Evolutionary conservation across 192 early-diverging fungal species (phyloP), one percentile per base, ranked within the genome.

Genomic region (Lunasporangiospora selenospora): DNA sequence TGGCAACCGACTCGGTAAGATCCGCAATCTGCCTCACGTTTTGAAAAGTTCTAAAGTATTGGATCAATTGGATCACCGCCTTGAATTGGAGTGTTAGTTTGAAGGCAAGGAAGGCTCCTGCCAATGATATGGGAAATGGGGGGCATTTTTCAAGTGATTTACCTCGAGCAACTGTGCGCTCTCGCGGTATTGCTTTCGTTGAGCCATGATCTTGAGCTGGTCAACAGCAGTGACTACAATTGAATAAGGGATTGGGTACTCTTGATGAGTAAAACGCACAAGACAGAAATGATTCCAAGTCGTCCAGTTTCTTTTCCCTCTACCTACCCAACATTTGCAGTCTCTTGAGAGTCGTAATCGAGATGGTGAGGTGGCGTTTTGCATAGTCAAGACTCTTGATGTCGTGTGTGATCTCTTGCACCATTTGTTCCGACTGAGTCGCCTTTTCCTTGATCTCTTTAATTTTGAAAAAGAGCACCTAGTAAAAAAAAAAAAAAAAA

Each of bases 321-420:
- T 27, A 42, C 75, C 24, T 81, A 88, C 90, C 89, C 27, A 97
- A 76, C 92, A 97, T 93, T 65, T 97, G 94, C 10, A 97, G 77
- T 60, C 94, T 81, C 53, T 90, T 90, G 46, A 97, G 79, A 4
- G 90, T 86, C 0, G 90, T 90, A 12, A 95, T 91, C 2, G 95
- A 89, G 26, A 76, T 62, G 4, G 91, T 90, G 40, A 99, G 76
- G 62, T 98, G 95, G 51, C 90, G 87, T 75, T 99, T 99, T 34
- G 95, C 93, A 61, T 88, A 89, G 71, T 99, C 98, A 38, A 99
- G 81, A 10, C 89, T 84, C 61, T 95, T 95, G 61, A 99, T 98
- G 61, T 99, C 98, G 53, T 90, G 85, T 12, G 98, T 98, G 42
- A 99, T 99, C 42, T 97, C 94, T 16, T 92, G 87, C 0, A 99